Percentiles rank a stretch among this genome's conserved stretches.
These are phyloP conservation scores for Tuber microsphaerosporum DNA, from an alignment of 495 filamentous ascomycete genomes.

Conservation along the genomic window DNA sequence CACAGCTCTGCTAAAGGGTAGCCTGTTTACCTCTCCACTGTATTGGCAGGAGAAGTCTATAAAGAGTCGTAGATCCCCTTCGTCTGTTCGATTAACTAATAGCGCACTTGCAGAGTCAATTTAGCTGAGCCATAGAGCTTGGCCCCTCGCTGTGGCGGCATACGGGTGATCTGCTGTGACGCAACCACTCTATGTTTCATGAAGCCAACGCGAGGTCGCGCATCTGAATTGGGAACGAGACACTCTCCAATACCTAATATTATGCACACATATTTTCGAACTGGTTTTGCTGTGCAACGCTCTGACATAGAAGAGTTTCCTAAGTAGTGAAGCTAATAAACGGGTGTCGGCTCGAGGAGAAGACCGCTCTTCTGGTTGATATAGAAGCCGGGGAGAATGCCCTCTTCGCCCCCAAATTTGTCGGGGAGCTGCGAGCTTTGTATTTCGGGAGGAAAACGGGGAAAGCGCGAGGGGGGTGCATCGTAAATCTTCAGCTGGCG, in stretches of 20 bases:
- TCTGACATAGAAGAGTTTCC: neutral
- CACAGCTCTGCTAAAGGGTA: neutral
- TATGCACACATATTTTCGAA: neutral
- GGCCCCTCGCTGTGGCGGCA: neutral
- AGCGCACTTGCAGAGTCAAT: neutral
- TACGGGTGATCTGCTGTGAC: neutral
- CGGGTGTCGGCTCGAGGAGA: too few species aligned
- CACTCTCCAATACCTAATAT: neutral
- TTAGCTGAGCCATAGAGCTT: neutral
- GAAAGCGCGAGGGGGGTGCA: neutral
- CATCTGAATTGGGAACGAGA: neutral
- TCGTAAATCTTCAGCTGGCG: neutral
- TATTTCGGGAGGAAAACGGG: neutral
- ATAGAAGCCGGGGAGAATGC: too few species aligned
- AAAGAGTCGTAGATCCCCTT: neutral
- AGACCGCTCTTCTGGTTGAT: neutral
- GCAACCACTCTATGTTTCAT: neutral
- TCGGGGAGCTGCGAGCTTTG: neutral
- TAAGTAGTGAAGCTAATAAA: too few species aligned
- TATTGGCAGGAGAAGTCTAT: neutral
- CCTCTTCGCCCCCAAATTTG: neutral
- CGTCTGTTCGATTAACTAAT: neutral
- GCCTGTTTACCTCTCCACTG: neutral
- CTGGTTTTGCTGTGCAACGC: neutral
- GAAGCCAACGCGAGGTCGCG: neutral